phyloP scores from a whole-genome alignment of 352 stramenopile species.

The Phytophthora sansomeana region DNA sequence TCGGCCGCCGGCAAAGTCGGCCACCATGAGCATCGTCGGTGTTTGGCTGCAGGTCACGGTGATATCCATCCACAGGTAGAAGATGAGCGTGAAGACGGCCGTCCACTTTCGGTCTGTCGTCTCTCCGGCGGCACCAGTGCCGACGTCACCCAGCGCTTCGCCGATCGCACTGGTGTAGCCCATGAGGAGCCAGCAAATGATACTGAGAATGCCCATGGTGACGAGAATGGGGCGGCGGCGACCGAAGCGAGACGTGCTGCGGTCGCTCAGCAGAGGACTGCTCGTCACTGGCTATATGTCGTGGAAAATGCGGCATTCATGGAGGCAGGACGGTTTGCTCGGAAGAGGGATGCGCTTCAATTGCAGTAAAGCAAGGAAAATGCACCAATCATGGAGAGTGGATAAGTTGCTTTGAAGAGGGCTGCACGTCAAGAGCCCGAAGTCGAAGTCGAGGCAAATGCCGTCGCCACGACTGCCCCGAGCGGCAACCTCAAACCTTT shows the following conservation, averaged over 20 bases:
- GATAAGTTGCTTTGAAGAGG: too few relatives aligned
- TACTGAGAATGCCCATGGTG: constrained; percentile 32
- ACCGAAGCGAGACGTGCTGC: constrained; percentile 44
- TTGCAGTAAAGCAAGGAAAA: too few relatives aligned
- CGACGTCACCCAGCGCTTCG: constrained; percentile 24
- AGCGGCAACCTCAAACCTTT: too few relatives aligned
- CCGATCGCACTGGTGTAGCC: constrained; percentile 45
- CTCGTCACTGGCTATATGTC: too few relatives aligned
- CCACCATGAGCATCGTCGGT: constrained; percentile 42
- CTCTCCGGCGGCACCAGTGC: constrained; percentile 25
- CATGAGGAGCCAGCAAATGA: constrained; percentile 49
- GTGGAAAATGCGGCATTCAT: too few relatives aligned
- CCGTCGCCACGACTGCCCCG: too few relatives aligned
- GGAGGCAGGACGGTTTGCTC: too few relatives aligned
- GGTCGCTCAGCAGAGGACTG: too few relatives aligned
- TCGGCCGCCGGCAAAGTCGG: constrained; percentile 51
- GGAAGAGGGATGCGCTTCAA: too few relatives aligned
- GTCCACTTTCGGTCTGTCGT: constrained; percentile 41
- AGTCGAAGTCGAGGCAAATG: too few relatives aligned
- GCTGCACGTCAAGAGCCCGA: too few relatives aligned
- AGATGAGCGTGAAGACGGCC: constrained; percentile 40
- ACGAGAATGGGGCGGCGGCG: constrained; percentile 50
- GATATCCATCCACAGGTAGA: constrained; percentile 63
- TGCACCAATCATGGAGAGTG: too few relatives aligned
- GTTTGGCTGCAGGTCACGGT: constrained; percentile 49